Conservation (phyloP, 441 rosid species). For the Geranium incanum region DNA sequence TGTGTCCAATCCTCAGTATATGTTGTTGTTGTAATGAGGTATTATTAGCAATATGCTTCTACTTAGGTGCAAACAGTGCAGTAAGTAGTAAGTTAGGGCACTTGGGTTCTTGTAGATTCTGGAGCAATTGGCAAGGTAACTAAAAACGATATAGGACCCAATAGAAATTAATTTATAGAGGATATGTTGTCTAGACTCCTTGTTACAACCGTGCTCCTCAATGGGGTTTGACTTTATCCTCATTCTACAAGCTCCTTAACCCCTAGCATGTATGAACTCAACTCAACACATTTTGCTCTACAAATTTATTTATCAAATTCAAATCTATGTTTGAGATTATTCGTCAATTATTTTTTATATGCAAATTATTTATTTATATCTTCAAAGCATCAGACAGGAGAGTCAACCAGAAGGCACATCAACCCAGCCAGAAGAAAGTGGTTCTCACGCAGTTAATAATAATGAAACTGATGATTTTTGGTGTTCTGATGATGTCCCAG, state of each 20-base stretch:
- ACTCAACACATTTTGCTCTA: background rate
- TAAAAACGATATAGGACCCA: background rate
- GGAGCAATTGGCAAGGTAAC: background rate
- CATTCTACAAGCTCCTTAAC: background rate
- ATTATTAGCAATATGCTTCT: slow-evolving; percentile 3
- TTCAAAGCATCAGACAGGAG: slow-evolving; percentile 16
- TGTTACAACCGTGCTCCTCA: background rate
- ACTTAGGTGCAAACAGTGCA: background rate
- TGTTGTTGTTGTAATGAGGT: background rate
- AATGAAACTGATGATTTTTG: slow-evolving; percentile 23
- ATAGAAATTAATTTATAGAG: background rate
- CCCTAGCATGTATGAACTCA: background rate
- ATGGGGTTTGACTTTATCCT: background rate
- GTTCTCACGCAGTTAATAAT: slow-evolving; percentile 6
- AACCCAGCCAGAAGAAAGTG: slow-evolving; percentile 16
- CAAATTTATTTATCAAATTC: background rate
- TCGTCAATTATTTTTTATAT: background rate
- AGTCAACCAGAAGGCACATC: slow-evolving; percentile 18
- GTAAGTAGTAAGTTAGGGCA: background rate
- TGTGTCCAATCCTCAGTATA: background rate
- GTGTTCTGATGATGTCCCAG: slow-evolving; percentile 23
- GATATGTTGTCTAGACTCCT: background rate
- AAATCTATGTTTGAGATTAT: background rate
- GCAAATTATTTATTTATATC: background rate
- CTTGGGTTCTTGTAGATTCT: slow-evolving; percentile 5